phyloP scores from a whole-genome alignment of 2,329 filamentous ascomycete genomes.

The Neofusicoccum sp. region DNA sequence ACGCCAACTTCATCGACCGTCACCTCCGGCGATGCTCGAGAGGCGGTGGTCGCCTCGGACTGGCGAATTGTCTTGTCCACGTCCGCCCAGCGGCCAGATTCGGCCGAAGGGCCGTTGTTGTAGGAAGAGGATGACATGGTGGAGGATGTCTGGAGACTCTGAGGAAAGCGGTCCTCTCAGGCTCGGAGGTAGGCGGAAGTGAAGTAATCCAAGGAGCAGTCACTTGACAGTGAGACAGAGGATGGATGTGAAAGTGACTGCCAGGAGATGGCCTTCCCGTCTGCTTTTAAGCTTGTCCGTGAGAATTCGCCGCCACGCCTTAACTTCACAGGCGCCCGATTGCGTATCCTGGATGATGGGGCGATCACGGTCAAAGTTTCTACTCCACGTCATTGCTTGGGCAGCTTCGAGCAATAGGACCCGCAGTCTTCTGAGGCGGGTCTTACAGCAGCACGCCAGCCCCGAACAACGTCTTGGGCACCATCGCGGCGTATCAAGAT shows the following conservation, averaged over 20 bases:
- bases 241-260: neutral
- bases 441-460: slow-evolving; percentile 18
- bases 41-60: neutral
- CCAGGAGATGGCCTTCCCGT: neutral
- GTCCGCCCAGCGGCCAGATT: neutral
- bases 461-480: slow-evolving; percentile 11
- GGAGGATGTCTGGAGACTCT: neutral
- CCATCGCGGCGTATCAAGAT: slow-evolving; percentile 11
- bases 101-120: slow-evolving; percentile 11
- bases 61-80: neutral
- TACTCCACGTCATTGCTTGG: slow-evolving; percentile 10
- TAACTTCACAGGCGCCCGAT: neutral
- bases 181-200: neutral
- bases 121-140: slow-evolving; percentile 15
- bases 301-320: neutral
- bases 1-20: slow-evolving; percentile 11
- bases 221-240: neutral
- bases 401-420: slow-evolving; percentile 13
- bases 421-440: slow-evolving; percentile 12
- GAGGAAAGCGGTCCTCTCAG: neutral
- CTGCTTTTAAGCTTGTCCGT: slow-evolving; percentile 13
- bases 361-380: neutral
- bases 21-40: neutral
- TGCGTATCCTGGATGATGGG: neutral
- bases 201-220: neutral